Evolutionary conservation across 2,329 filamentous ascomycete genomes (phyloP).

Genomic region (Aspergillus arachidicola): DNA sequence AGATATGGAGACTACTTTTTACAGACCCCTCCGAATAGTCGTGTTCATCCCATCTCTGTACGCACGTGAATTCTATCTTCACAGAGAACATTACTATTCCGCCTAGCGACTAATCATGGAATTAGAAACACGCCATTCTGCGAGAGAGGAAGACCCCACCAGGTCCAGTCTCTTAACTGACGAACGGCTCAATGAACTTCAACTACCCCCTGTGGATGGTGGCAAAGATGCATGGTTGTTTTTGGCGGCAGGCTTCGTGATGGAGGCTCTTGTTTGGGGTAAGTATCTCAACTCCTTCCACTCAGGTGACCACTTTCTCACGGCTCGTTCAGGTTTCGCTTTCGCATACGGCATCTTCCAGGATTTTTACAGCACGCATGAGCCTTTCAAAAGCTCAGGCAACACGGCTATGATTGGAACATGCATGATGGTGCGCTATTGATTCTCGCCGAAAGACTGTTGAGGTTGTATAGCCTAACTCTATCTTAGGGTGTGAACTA

Average conservation of each 20-base stretch:
- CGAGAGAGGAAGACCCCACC: background rate
- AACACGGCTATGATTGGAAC: constrained; percentile 27
- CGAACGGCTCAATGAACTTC: background rate
- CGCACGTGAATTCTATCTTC: too few species aligned
- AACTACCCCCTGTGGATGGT: constrained; percentile 38
- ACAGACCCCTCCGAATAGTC: too few species aligned
- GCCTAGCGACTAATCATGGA: background rate
- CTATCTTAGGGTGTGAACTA: constrained; percentile 23
- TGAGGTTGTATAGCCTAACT: background rate
- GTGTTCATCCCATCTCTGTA: too few species aligned
- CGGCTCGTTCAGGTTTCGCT: constrained; percentile 4
- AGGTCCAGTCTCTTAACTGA: background rate
- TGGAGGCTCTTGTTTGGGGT: constrained; percentile 57
- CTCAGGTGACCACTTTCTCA: background rate
- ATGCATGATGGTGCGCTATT: constrained; percentile 23
- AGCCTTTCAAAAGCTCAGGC: constrained; percentile 18
- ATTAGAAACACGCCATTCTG: background rate
- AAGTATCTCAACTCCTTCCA: background rate
- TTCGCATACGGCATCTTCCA: constrained; percentile 29
- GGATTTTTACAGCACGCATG: constrained; percentile 29
- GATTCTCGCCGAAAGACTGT: background rate
- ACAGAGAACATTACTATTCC: background rate
- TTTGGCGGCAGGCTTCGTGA: constrained; percentile 52
- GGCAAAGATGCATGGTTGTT: constrained; percentile 50
- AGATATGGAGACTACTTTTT: too few species aligned